These are phyloP conservation scores for Nakazawaea wyomingensis DNA, from an alignment of 805 yeast genomes.

Conservation along the genomic window DNA sequence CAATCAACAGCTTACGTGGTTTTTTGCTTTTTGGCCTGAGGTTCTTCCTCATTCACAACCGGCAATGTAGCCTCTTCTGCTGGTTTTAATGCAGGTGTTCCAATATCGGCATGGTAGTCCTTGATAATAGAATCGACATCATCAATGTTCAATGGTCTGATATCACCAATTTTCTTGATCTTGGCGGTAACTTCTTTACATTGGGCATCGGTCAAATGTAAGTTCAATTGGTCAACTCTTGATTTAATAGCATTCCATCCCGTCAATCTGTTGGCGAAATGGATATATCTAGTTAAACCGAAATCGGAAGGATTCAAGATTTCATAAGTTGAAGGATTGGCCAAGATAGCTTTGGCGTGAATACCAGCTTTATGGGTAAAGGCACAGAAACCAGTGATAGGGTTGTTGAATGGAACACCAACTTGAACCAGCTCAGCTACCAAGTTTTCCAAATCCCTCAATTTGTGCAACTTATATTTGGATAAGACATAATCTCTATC, in stretches of 20 bases:
- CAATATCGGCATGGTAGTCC: slow-evolving; percentile 78
- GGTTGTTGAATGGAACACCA: slow-evolving; percentile 96
- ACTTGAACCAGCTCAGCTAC: slow-evolving; percentile 98
- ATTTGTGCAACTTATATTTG: slow-evolving; percentile 92
- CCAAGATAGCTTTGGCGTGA: slow-evolving; percentile 97
- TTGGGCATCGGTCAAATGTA: slow-evolving; percentile 86
- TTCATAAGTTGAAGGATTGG: slow-evolving; percentile 98
- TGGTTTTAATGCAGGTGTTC: slow-evolving; percentile 38
- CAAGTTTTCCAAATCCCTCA: slow-evolving; percentile 90
- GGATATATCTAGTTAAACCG: slow-evolving; percentile 93
- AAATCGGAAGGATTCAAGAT: slow-evolving; percentile 91
- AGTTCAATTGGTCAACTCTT: slow-evolving; percentile 94
- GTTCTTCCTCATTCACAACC: slow-evolving; percentile 10
- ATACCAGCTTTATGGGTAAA: slow-evolving; percentile 99
- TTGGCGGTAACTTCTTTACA: slow-evolving; percentile 91
- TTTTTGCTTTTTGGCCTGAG: slow-evolving; percentile 12
- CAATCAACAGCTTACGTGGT: slow-evolving; percentile 2
- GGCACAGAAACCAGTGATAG: slow-evolving; percentile 99
- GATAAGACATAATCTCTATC: slow-evolving; percentile 92
- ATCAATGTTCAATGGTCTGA: slow-evolving; percentile 89
- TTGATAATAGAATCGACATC: slow-evolving; percentile 96
- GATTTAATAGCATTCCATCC: slow-evolving; percentile 99
- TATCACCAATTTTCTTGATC: slow-evolving; percentile 92
- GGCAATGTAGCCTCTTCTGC: slow-evolving; percentile 1
- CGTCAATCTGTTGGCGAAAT: slow-evolving; percentile 95